Evolutionary conservation across 306 rosid species (phyloP).

Genomic region (Citrullus amarus): DNA sequence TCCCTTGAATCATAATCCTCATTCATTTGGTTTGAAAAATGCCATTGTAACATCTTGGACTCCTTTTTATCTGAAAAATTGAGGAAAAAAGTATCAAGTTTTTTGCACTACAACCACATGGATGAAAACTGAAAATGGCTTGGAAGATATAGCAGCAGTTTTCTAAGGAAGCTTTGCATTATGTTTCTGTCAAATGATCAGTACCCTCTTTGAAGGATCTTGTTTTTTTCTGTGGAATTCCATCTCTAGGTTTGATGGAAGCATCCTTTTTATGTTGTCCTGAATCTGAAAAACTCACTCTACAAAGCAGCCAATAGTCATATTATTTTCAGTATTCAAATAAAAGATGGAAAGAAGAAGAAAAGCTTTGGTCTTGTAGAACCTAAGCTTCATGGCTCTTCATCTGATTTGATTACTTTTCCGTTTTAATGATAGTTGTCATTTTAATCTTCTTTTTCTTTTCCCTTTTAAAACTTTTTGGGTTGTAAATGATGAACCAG

Average conservation of each 20-base stretch:
- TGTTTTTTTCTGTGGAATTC: conserved; percentile 7
- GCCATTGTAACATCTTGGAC: conserved; percentile 13
- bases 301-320: conserved; percentile 4
- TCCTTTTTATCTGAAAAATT: conserved; percentile 9
- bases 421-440: background rate
- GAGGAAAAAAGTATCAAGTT: background rate
- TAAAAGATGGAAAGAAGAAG: background rate
- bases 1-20: conserved; percentile 25
- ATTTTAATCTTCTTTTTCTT: background rate
- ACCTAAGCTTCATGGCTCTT: background rate
- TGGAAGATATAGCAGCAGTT: background rate
- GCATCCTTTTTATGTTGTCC: conserved; percentile 18
- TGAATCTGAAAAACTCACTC: conserved; percentile 29
- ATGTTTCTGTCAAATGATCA: background rate
- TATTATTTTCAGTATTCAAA: background rate
- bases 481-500: background rate
- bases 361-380: background rate
- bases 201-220: conserved; percentile 17
- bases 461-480: background rate
- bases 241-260: conserved; percentile 7
- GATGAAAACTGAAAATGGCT: background rate
- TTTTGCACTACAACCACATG: background rate
- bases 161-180: background rate
- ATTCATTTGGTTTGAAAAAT: conserved; percentile 8
- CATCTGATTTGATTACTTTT: background rate